phyloP scores from a whole-genome alignment of 805 yeast species.

The Clavispora vitiphila region DNA sequence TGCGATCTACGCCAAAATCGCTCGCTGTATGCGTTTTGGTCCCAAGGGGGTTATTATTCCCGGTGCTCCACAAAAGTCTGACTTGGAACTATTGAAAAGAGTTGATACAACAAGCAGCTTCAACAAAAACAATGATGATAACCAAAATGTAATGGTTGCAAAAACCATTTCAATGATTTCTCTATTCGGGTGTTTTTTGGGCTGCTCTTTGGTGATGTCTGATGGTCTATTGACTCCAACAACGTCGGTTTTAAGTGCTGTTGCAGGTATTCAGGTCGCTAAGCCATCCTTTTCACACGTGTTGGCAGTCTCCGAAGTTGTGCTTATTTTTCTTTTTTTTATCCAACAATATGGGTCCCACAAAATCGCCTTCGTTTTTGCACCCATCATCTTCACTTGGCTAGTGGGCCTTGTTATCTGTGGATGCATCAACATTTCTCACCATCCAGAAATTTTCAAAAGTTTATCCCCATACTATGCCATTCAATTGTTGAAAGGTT shows the following conservation, averaged over 20 bases:
- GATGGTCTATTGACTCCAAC: constrained; percentile 64
- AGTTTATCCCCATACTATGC: constrained; percentile 52
- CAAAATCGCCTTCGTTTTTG: constrained; percentile 43
- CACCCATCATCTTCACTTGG: constrained; percentile 55
- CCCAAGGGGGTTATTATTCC: constrained; percentile 42
- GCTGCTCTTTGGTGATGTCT: constrained; percentile 52
- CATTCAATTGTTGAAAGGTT: constrained; percentile 34
- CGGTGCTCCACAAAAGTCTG: constrained; percentile 30
- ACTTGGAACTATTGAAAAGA: constrained; percentile 26
- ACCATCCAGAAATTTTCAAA: constrained; percentile 41
- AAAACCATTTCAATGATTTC: constrained; percentile 28
- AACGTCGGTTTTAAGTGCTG: constrained; percentile 54
- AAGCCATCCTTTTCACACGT: constrained; percentile 41
- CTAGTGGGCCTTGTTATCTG: constrained; percentile 37
- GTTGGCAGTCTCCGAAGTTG: constrained; percentile 46
- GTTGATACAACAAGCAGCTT: constrained; percentile 33
- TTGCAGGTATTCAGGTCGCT: constrained; percentile 53
- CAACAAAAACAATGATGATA: constrained; percentile 12
- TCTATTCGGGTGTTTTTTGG: constrained; percentile 42
- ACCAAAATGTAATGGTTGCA: constrained; percentile 21
- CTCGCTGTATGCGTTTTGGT: constrained; percentile 43
- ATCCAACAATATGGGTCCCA: constrained; percentile 49
- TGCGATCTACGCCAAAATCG: constrained; percentile 57
- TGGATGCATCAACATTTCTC: constrained; percentile 44
- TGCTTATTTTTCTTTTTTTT: constrained; percentile 41